These are phyloP conservation scores for Endoconidiophora laricicola DNA, from an alignment of 2,329 filamentous ascomycete species.

Conservation along the genomic window DNA sequence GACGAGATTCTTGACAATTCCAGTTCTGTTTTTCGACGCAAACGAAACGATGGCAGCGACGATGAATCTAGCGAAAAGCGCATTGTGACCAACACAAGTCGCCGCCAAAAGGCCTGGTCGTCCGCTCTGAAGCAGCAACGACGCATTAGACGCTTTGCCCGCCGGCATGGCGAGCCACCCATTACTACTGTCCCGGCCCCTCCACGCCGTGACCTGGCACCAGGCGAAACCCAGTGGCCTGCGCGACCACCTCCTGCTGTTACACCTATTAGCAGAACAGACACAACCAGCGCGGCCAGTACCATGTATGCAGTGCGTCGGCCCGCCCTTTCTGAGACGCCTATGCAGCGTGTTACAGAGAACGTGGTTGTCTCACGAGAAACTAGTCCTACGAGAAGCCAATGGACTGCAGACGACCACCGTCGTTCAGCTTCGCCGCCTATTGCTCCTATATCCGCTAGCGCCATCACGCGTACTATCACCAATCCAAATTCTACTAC, in stretches of 20 bases:
- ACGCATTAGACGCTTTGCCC: neutral
- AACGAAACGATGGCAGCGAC: conserved; percentile 5
- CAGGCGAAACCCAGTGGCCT: conserved; percentile 32
- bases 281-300: conserved; percentile 46
- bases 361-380: conserved; percentile 1
- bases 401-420: conserved; percentile 12
- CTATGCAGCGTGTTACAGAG: conserved; percentile 10
- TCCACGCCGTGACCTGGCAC: conserved; percentile 26
- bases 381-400: conserved; percentile 6
- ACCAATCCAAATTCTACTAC: neutral
- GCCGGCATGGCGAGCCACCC: conserved; percentile 13
- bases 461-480: neutral
- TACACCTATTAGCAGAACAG: conserved; percentile 43
- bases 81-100: neutral
- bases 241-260: conserved; percentile 35
- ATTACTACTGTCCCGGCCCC: conserved; percentile 16
- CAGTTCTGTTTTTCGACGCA: conserved; percentile 25
- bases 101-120: neutral
- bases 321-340: conserved; percentile 36
- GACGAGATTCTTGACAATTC: conserved; percentile 72
- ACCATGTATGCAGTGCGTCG: conserved; percentile 48
- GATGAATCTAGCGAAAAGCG: conserved; percentile 11
- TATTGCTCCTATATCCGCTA: neutral
- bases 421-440: neutral
- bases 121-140: conserved; percentile 4